Conservation (phyloP, 768 basidiomycete genomes). For the Coprinellus micaceus region DNA sequence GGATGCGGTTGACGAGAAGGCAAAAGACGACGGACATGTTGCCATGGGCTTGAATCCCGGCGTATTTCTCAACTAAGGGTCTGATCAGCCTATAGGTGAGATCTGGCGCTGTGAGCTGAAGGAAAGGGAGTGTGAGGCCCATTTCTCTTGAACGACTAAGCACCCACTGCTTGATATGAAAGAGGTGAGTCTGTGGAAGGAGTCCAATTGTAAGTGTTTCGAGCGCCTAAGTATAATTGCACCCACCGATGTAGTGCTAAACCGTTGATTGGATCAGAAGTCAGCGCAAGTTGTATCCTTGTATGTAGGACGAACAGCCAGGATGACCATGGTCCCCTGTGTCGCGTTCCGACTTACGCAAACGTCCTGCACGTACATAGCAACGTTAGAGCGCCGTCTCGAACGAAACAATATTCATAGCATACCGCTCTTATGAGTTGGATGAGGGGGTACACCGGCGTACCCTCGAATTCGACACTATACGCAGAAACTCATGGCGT, state of each 20-base stretch:
- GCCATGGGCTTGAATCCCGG: slow-evolving; percentile 60
- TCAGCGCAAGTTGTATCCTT: neutral
- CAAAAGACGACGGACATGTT: slow-evolving; percentile 89
- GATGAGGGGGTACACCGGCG: slow-evolving; percentile 75
- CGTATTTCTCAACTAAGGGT: slow-evolving; percentile 86
- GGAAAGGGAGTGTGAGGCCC: slow-evolving; percentile 1
- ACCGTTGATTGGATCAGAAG: slow-evolving; percentile 5
- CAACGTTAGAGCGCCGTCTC: slow-evolving; percentile 11
- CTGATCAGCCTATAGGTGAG: slow-evolving; percentile 87
- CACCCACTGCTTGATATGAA: slow-evolving; percentile 69
- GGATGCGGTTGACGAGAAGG: slow-evolving; percentile 80
- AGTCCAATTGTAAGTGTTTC: slow-evolving; percentile 1
- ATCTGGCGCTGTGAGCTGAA: slow-evolving; percentile 77
- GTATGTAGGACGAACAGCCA: neutral
- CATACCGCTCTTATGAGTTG: slow-evolving; percentile 69
- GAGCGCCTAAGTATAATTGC: neutral
- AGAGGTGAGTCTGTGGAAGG: slow-evolving; percentile 70
- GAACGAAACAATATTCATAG: slow-evolving; percentile 11
- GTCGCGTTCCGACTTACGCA: slow-evolving; percentile 37
- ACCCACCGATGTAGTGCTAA: slow-evolving; percentile 68
- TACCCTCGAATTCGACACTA: slow-evolving; percentile 53
- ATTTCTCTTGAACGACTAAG: neutral
- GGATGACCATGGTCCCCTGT: neutral
- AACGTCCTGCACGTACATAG: slow-evolving; percentile 46
- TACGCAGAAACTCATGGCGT: slow-evolving; percentile 1